Evolutionary conservation across 345 rosid genomes (phyloP), one percentile per base, ranked within the genome.

Genomic region (Moricandia moricandioides): DNA sequence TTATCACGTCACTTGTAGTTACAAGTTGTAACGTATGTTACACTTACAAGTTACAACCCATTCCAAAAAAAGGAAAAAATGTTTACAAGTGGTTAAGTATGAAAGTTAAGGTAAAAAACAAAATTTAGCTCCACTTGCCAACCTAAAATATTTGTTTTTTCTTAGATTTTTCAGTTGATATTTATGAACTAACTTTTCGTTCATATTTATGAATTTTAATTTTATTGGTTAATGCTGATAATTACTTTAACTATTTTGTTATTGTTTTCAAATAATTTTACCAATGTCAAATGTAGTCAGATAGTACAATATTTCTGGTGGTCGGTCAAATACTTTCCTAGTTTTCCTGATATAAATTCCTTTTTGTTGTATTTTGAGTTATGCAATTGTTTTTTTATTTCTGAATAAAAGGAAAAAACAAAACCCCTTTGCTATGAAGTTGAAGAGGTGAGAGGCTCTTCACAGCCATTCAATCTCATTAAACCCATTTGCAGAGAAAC

Each of bases 401-500:
- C 52, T 45, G 52, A 45, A 45, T 43, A 13, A 43, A 40, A 39
- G 3, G 11, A 39, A 45, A 45, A 13, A n/a, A n/a, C 52, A 3
- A 45, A 45, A 45, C 5, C 52, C 52, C 52, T 45, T 45, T 5
- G 52, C 17, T 49, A 7, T 10, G 71, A 77, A 34, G 26, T 18
- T 57, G 72, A 65, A 65, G 72, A 65, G 80, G 80, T 71, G 65
- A 61, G 61, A 16, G 64, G 52, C 66, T 35, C 66, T 61, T 79
- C 26, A 13, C 80, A 60, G 49, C 78, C 83, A 63, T 70, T 69
- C 68, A 72, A 70, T 68, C 80, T 69, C 59, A 35, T 17, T 11
- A 2, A 12, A 10, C 2, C 24, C 63, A 43, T 7, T 69, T 21
- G 30, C 61, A 57, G 71, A 71, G 62, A 10, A 37, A 70, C 61